Conservation (phyloP, 768 basidiomycete genomes). For the Leccinum subtestaceum region DNA sequence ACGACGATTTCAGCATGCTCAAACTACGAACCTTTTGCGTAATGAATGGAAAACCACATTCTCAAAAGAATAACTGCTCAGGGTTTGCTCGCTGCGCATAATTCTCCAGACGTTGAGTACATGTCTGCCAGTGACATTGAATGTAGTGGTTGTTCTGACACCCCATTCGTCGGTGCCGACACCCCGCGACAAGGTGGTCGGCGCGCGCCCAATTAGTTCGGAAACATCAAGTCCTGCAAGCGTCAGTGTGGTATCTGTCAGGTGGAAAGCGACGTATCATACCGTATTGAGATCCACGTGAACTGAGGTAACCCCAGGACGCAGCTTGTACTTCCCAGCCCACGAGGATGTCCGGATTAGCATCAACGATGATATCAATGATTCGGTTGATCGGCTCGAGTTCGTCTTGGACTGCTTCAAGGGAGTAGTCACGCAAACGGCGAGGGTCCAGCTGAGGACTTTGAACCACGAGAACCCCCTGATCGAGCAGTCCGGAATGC, state of each 20-base stretch:
- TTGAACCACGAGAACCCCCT: constrained; percentile 56
- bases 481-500: constrained; percentile 27
- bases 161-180: constrained; percentile 65
- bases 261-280: constrained; percentile 33
- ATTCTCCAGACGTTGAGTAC: constrained; percentile 92
- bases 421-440: constrained; percentile 41
- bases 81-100: constrained; percentile 77
- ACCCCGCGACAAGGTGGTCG: constrained; percentile 33
- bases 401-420: constrained; percentile 64
- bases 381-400: constrained; percentile 76
- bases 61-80: constrained; percentile 85
- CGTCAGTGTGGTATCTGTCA: constrained; percentile 1
- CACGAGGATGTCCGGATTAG: constrained; percentile 88
- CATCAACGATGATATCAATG: constrained; percentile 66
- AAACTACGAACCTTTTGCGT: constrained; percentile 56
- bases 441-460: constrained; percentile 37
- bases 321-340: constrained; percentile 90
- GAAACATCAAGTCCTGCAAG: constrained; percentile 65
- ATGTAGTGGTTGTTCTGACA: constrained; percentile 69
- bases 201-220: constrained; percentile 76
- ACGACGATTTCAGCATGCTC: neutral
- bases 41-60: constrained; percentile 84
- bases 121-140: constrained; percentile 85
- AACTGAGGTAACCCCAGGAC: constrained; percentile 88
- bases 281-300: constrained; percentile 66